Conservation (phyloP, 305 asterid genomes). For the Euphrasia arctica region DNA sequence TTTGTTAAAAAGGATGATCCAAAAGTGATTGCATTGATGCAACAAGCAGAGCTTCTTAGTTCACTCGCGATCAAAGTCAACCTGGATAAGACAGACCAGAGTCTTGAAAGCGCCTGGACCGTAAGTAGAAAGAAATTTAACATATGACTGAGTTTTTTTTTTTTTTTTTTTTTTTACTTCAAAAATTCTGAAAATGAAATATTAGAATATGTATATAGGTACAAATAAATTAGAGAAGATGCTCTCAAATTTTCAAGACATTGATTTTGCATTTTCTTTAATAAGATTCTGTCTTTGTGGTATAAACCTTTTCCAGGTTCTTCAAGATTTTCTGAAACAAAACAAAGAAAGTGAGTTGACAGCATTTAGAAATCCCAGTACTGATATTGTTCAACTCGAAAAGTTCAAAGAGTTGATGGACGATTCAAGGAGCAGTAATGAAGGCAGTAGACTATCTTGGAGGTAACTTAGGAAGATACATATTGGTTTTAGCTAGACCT, state of each 20-base stretch:
- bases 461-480: conserved; percentile 47
- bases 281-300: conserved; percentile 24
- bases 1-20: conserved; percentile 95
- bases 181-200: neutral
- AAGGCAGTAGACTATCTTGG: conserved; percentile 57
- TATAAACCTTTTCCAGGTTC: conserved; percentile 49
- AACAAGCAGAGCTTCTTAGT: conserved; percentile 96
- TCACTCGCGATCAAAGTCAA: conserved; percentile 88
- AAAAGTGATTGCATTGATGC: conserved; percentile 80
- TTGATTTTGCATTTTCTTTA: conserved; percentile 5
- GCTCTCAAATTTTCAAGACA: conserved; percentile 11
- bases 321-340: conserved; percentile 76
- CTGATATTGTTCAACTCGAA: conserved; percentile 59
- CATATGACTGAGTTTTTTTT: neutral
- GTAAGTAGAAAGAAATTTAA: conserved; percentile 36
- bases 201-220: neutral
- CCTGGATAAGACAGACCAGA: conserved; percentile 72
- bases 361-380: conserved; percentile 41
- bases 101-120: conserved; percentile 87
- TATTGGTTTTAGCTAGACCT: neutral
- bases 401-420: conserved; percentile 61
- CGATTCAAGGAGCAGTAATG: conserved; percentile 51
- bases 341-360: conserved; percentile 58
- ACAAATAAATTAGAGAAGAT: neutral
- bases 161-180: neutral